Evolutionary conservation across 1,139 yeast genomes (phyloP), one percentile per base, ranked within the genome.

Genomic region (Arxiozyma heterogenica): DNA sequence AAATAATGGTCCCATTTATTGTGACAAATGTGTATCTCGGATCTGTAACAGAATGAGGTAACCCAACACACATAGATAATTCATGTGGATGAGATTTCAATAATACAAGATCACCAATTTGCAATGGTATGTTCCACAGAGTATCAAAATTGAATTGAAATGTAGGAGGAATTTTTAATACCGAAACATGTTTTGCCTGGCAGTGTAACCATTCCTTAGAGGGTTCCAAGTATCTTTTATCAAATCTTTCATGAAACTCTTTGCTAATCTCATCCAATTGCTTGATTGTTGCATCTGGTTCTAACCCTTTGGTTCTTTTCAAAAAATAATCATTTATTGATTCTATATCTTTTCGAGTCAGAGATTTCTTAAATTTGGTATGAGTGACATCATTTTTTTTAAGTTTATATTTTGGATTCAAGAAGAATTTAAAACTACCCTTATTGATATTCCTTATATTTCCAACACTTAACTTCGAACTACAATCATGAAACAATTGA

Each of bases 21-120:
- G 78, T 77, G 50, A 82, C 71, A 56, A 81, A 75, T 0, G 86
- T 78, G 60, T 79, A 84, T 41, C 81, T 66, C 21, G 79, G 76
- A 57, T 78, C 81, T 39, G 66, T 68, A 1, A 70, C 61, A 6
- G 67, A 60, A 3, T 60, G 54, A 0, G 82, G 82, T n/a, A 76
- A 62, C 45, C 71, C 72, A 0, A 74, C 73, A 49, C 79, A 70
- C 54, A 77, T 78, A 5, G 75, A 72, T 21, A 78, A 60, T 48
- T 71, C 73, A 9, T 71, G 65, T 21, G 68, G 67, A 51, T 67
- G 68, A 51, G 72, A 61, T 12, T 67, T 68, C 22, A 76, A 61
- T 47, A 76, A 73, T 7, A 77, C 80, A 18, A 76, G 67, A 63
- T 77, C 81, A 54, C 81, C 81, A 15, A 75, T 62, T 34, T 70